Percentiles rank a stretch among this genome's conserved stretches.
Evolutionary conservation across 495 filamentous ascomycete species (phyloP).

Genomic region (Amniculicola lignicola): DNA sequence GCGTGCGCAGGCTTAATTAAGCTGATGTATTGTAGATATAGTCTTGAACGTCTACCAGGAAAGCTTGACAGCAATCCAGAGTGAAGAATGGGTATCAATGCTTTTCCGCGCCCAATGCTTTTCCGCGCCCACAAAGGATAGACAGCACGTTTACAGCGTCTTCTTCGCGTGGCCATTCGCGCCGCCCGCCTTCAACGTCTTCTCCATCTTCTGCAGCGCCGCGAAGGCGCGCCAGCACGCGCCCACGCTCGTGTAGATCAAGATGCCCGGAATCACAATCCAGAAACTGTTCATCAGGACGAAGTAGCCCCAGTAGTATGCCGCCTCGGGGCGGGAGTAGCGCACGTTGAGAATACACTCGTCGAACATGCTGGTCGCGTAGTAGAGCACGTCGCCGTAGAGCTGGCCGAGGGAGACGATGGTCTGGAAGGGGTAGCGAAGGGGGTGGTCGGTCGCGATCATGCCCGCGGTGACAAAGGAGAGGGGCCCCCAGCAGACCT

Average conservation of each 20-base stretch:
- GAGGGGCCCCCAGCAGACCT: conserved; percentile 78
- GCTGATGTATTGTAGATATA: no score
- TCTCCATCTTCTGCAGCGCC: conserved; percentile 29
- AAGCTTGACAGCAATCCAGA: no score
- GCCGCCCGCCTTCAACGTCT: conserved; percentile 27
- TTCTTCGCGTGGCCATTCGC: conserved; percentile 23
- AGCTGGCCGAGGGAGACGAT: conserved; percentile 75
- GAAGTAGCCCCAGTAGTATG: conserved; percentile 89
- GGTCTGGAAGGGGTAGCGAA: conserved; percentile 69
- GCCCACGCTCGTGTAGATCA: conserved; percentile 23
- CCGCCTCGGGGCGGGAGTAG: conserved; percentile 71
- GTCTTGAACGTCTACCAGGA: no score
- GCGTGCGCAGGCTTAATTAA: no score
- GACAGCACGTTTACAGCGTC: conserved; percentile 14
- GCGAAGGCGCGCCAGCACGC: conserved; percentile 21
- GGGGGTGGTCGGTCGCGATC: conserved; percentile 56
- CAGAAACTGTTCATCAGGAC: conserved; percentile 83
- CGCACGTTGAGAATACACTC: conserved; percentile 53
- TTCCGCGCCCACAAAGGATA: no score
- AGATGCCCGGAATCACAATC: conserved; percentile 65
- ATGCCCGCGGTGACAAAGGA: conserved; percentile 63
- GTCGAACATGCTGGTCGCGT: conserved; percentile 72
- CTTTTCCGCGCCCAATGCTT: no score
- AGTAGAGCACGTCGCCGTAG: conserved; percentile 84
- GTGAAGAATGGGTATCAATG: no score